Conservation (phyloP, 805 yeast genomes). For the Torulaspora gathmanii region DNA sequence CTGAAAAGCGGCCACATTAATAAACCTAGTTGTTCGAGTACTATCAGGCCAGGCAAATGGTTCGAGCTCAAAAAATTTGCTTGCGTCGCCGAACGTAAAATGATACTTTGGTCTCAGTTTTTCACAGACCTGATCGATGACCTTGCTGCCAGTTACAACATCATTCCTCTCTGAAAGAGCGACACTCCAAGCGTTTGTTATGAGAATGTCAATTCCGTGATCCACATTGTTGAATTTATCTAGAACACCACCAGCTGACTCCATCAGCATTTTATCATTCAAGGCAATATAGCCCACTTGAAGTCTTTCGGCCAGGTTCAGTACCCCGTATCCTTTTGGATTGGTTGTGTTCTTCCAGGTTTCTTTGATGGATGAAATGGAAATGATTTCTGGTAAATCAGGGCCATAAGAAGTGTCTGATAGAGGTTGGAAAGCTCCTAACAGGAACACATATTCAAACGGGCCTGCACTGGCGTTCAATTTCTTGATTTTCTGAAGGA, state of each 20-base stretch:
- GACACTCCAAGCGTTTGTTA: conserved; percentile 60
- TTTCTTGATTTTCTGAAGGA: conserved; percentile 44
- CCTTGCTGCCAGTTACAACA: conserved; percentile 42
- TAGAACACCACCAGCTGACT: conserved; percentile 27
- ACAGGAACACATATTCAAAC: conserved; percentile 49
- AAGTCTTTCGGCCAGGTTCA: conserved; percentile 43
- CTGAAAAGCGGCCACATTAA: conserved; percentile 59
- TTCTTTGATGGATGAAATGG: conserved; percentile 6
- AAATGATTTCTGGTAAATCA: conserved; percentile 18
- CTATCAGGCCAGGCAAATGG: conserved; percentile 54
- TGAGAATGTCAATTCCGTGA: conserved; percentile 47
- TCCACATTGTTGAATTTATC: conserved; percentile 12
- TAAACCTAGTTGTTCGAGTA: conserved; percentile 51
- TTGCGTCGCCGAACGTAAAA: conserved; percentile 44
- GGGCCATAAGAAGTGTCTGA: conserved; percentile 13
- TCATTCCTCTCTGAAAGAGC: conserved; percentile 44
- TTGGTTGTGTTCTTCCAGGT: background rate
- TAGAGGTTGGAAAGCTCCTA: conserved; percentile 42
- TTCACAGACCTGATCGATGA: conserved; percentile 46
- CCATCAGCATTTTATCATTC: conserved; percentile 13
- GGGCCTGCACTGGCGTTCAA: conserved; percentile 61
- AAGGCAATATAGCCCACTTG: conserved; percentile 46
- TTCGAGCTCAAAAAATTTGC: conserved; percentile 48
- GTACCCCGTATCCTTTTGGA: conserved; percentile 37
- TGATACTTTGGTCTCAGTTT: conserved; percentile 58